Conservation (phyloP, 352 stramenopile species). For the Globisporangium nagaii region DNA sequence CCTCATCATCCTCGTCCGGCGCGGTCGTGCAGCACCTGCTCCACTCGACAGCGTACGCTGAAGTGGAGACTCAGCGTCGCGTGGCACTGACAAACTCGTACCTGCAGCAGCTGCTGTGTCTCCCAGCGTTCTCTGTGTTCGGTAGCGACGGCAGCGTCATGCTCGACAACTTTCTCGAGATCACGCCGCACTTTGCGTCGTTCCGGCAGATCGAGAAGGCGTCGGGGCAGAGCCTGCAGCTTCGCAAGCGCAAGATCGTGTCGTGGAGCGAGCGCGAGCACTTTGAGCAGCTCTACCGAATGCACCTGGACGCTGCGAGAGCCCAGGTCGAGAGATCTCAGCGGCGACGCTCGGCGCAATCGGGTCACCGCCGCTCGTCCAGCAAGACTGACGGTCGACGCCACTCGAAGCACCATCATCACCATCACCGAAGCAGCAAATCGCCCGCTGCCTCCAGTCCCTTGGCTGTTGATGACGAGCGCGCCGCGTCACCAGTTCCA, state of each 20-base stretch:
- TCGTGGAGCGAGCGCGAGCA: slow-evolving; percentile 40
- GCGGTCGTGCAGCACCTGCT: slow-evolving; percentile 21
- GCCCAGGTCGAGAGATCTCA: not conserved
- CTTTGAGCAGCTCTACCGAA: slow-evolving; percentile 51
- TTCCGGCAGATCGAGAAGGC: slow-evolving; percentile 46
- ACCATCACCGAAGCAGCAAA: slow-evolving; percentile 5
- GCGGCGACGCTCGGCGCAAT: slow-evolving; percentile 4
- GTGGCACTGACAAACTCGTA: slow-evolving; percentile 38
- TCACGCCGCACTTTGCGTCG: slow-evolving; percentile 40
- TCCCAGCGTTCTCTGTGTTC: slow-evolving; percentile 49
- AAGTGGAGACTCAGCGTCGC: slow-evolving; percentile 33
- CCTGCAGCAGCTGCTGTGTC: slow-evolving; percentile 39
- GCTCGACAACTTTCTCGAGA: slow-evolving; percentile 66
- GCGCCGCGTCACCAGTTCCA: not conserved
- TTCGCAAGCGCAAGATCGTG: slow-evolving; percentile 40
- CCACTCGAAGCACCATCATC: slow-evolving; percentile 6
- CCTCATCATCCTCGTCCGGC: slow-evolving; percentile 11
- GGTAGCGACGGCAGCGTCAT: slow-evolving; percentile 48
- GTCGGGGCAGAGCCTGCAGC: slow-evolving; percentile 39
- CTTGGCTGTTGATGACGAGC: slow-evolving; percentile 1
- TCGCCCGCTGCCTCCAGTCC: not conserved
- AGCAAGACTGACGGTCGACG: slow-evolving; percentile 3
- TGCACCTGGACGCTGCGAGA: slow-evolving; percentile 32
- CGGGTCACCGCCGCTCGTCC: not conserved
- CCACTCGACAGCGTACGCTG: slow-evolving; percentile 14